Conservation (phyloP, 2,329 filamentous ascomycete genomes). For the Tolypocladium tundrense region DNA sequence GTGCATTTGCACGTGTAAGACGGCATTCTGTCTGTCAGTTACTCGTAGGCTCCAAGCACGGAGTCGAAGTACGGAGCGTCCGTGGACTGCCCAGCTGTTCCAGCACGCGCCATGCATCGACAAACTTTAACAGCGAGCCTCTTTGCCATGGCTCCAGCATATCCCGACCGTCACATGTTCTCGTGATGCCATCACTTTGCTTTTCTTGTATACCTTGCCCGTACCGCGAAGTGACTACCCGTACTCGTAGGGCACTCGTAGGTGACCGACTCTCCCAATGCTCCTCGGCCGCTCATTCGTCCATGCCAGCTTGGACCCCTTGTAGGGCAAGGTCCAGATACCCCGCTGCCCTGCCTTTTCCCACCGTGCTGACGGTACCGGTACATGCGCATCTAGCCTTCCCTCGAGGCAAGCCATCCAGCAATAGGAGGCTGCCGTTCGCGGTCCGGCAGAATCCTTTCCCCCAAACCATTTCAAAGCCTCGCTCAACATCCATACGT, state of each 20-base stretch:
- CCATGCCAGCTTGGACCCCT: background rate
- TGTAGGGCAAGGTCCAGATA: background rate
- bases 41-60: no score
- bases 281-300: background rate
- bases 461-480: conserved; percentile 6
- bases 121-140: background rate
- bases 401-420: conserved; percentile 2
- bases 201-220: background rate
- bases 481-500: conserved; percentile 2
- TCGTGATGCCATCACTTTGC: background rate
- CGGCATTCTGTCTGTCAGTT: no score
- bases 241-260: no score
- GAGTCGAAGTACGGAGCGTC: no score
- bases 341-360: background rate
- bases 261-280: background rate
- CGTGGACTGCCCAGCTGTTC: background rate
- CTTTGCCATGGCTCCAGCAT: no score
- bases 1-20: background rate
- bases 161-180: background rate
- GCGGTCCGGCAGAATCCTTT: conserved; percentile 16
- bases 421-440: conserved; percentile 10
- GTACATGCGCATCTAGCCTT: conserved; percentile 7
- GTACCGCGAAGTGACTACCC: background rate
- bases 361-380: background rate
- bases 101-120: background rate